A percentile compares a stretch with the other conserved stretches of the same genome.
Conservation (phyloP, 306 rosid genomes). For the Ormosia semicastrata region DNA sequence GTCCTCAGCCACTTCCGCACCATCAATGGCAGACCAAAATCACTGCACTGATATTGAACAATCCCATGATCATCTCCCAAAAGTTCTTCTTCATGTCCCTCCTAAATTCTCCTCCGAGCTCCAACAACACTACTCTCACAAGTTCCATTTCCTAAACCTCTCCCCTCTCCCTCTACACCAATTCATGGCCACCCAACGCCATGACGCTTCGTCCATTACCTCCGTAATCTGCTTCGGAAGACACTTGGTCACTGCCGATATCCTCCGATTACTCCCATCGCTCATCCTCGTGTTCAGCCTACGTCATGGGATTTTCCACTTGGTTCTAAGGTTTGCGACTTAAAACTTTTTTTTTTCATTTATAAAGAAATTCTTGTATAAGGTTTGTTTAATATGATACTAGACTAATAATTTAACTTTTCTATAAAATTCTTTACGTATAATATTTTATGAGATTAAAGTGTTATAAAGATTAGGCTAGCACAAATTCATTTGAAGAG, state of each 20-base stretch:
- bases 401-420: too few species aligned
- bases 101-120: neutral
- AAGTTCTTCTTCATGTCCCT: slow-evolving; percentile 11
- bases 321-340: slow-evolving; percentile 36
- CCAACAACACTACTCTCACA: neutral
- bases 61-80: neutral
- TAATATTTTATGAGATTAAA: too few species aligned
- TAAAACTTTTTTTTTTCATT: too few species aligned
- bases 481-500: too few species aligned
- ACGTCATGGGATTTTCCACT: slow-evolving; percentile 28
- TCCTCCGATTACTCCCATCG: slow-evolving; percentile 32
- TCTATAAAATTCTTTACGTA: too few species aligned
- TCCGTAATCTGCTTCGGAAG: neutral
- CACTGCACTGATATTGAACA: too few species aligned
- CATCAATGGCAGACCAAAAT: neutral
- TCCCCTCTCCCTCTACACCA: slow-evolving; percentile 2
- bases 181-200: neutral
- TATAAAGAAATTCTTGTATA: too few species aligned
- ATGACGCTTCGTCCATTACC: slow-evolving; percentile 12
- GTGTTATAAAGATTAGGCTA: too few species aligned
- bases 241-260: neutral
- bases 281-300: slow-evolving; percentile 29
- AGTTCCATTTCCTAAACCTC: slow-evolving; percentile 10
- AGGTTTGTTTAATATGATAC: too few species aligned
- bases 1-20: too few species aligned